Percentiles rank a stretch among this genome's conserved stretches.
These are phyloP conservation scores for Phytopythium oedochilum DNA, from an alignment of 352 stramenopile genomes.

Conservation along the genomic window DNA sequence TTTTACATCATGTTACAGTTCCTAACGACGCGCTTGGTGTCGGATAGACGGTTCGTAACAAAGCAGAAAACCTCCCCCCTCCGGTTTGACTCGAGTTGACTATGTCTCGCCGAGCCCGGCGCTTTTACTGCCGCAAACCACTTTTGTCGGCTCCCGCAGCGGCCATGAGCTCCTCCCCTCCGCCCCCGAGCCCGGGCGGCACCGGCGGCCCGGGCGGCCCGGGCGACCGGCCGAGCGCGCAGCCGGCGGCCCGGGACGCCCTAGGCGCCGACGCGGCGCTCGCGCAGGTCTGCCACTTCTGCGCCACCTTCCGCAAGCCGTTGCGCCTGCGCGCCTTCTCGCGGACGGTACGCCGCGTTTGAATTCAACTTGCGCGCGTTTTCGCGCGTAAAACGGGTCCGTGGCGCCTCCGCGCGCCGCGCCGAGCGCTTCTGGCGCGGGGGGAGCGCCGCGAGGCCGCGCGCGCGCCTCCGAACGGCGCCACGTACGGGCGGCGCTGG, in stretches of 20 bases:
- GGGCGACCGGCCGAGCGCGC: constrained; percentile 2
- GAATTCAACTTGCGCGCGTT: constrained; percentile 3
- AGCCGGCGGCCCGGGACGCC: constrained; percentile 12
- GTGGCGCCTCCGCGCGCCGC: neutral
- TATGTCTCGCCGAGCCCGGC: neutral
- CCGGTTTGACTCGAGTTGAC: neutral
- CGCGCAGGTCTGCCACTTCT: constrained; percentile 77
- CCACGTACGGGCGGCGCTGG: neutral
- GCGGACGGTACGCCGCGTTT: constrained; percentile 48
- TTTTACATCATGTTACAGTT: too few species aligned
- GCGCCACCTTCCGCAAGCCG: constrained; percentile 56
- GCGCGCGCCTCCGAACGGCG: neutral
- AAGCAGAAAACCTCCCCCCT: neutral
- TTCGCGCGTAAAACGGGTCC: neutral
- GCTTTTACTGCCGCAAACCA: constrained; percentile 2
- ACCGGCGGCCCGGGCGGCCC: constrained; percentile 20
- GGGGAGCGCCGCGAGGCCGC: neutral
- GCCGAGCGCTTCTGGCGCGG: neutral
- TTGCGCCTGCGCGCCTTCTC: constrained; percentile 69
- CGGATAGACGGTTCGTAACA: too few species aligned
- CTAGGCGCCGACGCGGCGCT: constrained; percentile 43
- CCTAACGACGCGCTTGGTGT: too few species aligned
- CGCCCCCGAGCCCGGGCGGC: constrained; percentile 12
- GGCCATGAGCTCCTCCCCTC: constrained; percentile 13
- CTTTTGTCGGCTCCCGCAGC: constrained; percentile 2